Evolutionary conservation across 352 stramenopile species (phyloP), one percentile per base, ranked within the genome.

Genomic region (Globisporangium uncinulatum): DNA sequence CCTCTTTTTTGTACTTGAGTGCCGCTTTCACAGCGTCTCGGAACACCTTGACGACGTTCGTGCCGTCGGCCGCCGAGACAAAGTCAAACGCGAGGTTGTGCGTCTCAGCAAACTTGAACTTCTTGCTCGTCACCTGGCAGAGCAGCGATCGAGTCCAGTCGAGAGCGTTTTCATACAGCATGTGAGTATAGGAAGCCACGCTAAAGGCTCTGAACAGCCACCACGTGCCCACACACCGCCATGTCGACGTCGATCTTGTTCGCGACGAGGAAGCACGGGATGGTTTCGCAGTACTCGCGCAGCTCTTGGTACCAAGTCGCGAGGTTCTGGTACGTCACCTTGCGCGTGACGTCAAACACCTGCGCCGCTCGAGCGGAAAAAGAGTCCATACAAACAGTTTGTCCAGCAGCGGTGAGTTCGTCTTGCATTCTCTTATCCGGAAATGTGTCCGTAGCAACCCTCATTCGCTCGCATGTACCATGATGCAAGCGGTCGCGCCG

Each of bases 211-310:
- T 15, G 4, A 8, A 45, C 3, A 57, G 3, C 20, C 3, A 57
- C 6, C 8, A 20, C 37, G 37, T 19, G 24, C 24, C 24, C 24
- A 51, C 68, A 55, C 59, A 95, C 87, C 36, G 87, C 86, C 62
- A 98, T 87, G 71, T 98, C 88, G 24, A 98, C 83, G 72, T 98
- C 94, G 51, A 98, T 97, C 69, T 98, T 98, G 78, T 98, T 98
- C 36, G 94, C 94, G n/a, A 98, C 91, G 13, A 98, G 62, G 50
- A 98, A 94, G 57, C 82, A 94, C 4, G 94, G 92, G 56, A 98
- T 97, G 55, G 69, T 89, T 51, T 96, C 86, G 69, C 89, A 98
- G 70, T 97, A 96, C 43, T 96, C 72, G 31, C 94, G 74, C 3
- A 98, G 69, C 67, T 98, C 95, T 53, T 92, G 81, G 71, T 93